Conservation (phyloP, 768 basidiomycete species). For the Boletales sp. region DNA sequence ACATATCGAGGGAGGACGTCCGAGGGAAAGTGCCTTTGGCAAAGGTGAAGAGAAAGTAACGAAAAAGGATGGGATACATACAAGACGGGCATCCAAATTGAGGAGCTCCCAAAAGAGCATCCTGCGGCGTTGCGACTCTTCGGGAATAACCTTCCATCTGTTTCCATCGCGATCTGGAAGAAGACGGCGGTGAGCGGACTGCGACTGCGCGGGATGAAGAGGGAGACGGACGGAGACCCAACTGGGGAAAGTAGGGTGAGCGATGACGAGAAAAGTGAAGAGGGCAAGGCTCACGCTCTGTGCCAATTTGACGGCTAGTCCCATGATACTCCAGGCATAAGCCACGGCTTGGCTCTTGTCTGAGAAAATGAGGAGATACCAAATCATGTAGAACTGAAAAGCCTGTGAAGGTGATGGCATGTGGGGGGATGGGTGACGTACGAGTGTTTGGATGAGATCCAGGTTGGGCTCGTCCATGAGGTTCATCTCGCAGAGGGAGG, state of each 20-base stretch:
- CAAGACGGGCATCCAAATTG: conserved; percentile 63
- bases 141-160: conserved; percentile 62
- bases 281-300: conserved; percentile 54
- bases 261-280: background rate
- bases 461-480: conserved; percentile 74
- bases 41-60: conserved; percentile 7
- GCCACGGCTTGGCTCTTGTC: conserved; percentile 70
- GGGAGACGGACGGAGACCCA: conserved; percentile 58
- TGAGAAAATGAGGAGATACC: conserved; percentile 71
- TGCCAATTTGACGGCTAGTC: conserved; percentile 67
- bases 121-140: conserved; percentile 66
- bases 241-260: conserved; percentile 34
- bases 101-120: conserved; percentile 74
- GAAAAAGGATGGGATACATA: conserved; percentile 37
- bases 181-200: conserved; percentile 23
- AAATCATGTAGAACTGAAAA: conserved; percentile 67
- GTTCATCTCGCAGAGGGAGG: conserved; percentile 68
- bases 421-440: conserved; percentile 28
- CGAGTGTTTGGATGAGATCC: conserved; percentile 65
- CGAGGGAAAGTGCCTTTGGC: conserved; percentile 60
- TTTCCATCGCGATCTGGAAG: conserved; percentile 63
- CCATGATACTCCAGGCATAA: conserved; percentile 75
- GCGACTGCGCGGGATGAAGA: background rate
- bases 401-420: conserved; percentile 29
- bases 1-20: conserved; percentile 67